Evolutionary conservation across 1,284 basidiomycete species (phyloP), one percentile per base, ranked within the genome.

Genomic region (Leccinum fallax): DNA sequence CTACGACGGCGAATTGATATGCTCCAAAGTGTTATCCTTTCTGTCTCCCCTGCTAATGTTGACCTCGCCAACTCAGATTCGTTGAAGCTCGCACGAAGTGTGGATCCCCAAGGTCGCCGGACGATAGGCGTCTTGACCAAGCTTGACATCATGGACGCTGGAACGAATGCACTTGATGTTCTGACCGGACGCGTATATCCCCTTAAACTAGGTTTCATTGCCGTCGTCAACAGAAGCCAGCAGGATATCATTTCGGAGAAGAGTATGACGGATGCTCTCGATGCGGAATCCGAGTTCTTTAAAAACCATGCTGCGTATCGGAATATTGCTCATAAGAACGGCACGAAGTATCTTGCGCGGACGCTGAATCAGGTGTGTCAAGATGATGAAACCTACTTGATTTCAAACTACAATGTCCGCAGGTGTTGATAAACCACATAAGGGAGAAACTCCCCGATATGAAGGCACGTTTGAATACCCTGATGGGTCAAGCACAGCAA

Each of bases 401-500:
- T 52, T 46, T 59, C 13, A 61, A 61, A 46, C 57, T 32, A 59
- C 49, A 61, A 21, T 55, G 7, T 57, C 6, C 26, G 5, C 32
- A 94, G 92, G 96, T 98, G 46, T 80, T 99, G 63, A 91, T 99
- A 87, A 94, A 93, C 77, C 97, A 99, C 76, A 99, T 99, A 68
- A 88, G 97, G 60, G 97, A 99, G 73, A 98, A 99, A 78, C 83
- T 99, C 46, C 97, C 97, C 1, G 97, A 99, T 77, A 99, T 99
- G 97, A 99, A 99, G 78, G 97, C 97, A 13, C 86, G 96, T 19
- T 80, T 99, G 66, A 99, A 99, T 76, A 99, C 97, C 7, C 80
- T 99, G 15, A 99, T 99, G 94, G 95, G 96, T 11, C 97, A 99
- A 79, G 95, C 97, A 5, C 96, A 98, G 76, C 97, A 99, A 77